These are phyloP conservation scores for Hermanozyma aechmeae DNA, from an alignment of 805 yeast species.

Conservation along the genomic window DNA sequence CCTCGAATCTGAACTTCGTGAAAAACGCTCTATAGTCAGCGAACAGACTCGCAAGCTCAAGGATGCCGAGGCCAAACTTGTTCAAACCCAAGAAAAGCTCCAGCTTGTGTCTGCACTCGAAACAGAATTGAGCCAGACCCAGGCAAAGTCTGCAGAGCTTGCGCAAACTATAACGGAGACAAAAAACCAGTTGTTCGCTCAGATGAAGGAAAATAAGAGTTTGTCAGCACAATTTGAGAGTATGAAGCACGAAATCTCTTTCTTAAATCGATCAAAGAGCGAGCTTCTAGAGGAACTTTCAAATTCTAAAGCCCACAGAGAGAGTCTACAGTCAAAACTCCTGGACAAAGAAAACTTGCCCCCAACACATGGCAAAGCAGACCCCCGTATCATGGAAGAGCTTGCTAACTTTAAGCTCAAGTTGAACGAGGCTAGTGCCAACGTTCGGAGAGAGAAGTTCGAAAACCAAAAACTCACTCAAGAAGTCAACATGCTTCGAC, in stretches of 20 bases:
- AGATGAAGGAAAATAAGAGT: background rate
- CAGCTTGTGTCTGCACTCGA: no score
- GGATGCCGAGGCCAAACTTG: background rate
- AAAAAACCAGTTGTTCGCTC: conserved; percentile 7
- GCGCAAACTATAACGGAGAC: conserved; percentile 18
- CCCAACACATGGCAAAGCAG: conserved; percentile 11
- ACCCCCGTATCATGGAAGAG: conserved; percentile 29
- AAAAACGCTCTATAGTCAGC: background rate
- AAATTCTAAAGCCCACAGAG: conserved; percentile 2
- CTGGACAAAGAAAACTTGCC: conserved; percentile 31
- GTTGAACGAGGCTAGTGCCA: conserved; percentile 42
- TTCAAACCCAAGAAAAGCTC: no score
- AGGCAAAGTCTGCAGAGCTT: no score
- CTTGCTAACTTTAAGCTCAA: conserved; percentile 40
- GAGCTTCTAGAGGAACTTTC: background rate
- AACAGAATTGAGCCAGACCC: no score
- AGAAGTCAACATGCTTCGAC: conserved; percentile 51
- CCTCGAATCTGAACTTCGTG: conserved; percentile 1
- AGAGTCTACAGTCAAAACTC: conserved; percentile 12
- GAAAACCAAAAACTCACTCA: conserved; percentile 40
- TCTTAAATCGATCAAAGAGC: background rate
- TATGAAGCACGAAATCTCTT: background rate
- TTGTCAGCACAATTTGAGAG: background rate
- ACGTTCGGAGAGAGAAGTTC: conserved; percentile 37
- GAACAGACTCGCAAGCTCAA: conserved; percentile 1